Conservation (phyloP, 2,329 filamentous ascomycete genomes). For the Aureobasidium sp. region DNA sequence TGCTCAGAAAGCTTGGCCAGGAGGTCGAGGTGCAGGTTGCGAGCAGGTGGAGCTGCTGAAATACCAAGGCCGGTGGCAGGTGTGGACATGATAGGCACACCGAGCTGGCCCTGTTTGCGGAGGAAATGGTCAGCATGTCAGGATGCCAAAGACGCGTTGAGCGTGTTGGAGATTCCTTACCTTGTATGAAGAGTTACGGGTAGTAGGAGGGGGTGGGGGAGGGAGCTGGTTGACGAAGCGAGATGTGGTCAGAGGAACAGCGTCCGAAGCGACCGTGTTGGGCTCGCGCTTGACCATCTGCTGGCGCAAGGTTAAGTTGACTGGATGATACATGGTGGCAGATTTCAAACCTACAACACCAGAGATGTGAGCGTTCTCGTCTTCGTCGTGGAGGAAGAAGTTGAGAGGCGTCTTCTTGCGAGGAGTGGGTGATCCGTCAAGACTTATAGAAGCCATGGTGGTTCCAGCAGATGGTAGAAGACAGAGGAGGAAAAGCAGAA, state of each 20-base stretch:
- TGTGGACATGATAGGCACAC: not conserved
- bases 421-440: conserved; percentile 36
- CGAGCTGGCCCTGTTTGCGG: not conserved
- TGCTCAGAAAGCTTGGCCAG: conserved; percentile 69
- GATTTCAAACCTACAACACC: conserved; percentile 3
- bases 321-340: conserved; percentile 3
- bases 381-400: conserved; percentile 20
- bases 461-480: conserved; percentile 4
- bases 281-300: conserved; percentile 3
- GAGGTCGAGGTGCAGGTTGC: conserved; percentile 56
- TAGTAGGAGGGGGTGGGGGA: not conserved
- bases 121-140: not conserved
- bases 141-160: not conserved
- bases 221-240: conserved; percentile 29
- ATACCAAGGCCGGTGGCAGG: not conserved
- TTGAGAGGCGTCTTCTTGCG: conserved; percentile 30
- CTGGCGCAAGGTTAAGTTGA: conserved; percentile 4
- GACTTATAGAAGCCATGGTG: conserved; percentile 29
- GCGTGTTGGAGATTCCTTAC: conserved; percentile 2
- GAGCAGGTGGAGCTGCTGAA: not conserved
- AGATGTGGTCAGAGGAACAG: conserved; percentile 32
- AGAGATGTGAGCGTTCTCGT: conserved; percentile 7
- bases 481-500: not conserved
- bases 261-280: not conserved
- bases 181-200: conserved; percentile 8